A percentile compares a stretch with the other conserved stretches of the same genome.
phyloP scores from a whole-genome alignment of 2,329 filamentous ascomycete genomes.

The Fusarium nodosum region DNA sequence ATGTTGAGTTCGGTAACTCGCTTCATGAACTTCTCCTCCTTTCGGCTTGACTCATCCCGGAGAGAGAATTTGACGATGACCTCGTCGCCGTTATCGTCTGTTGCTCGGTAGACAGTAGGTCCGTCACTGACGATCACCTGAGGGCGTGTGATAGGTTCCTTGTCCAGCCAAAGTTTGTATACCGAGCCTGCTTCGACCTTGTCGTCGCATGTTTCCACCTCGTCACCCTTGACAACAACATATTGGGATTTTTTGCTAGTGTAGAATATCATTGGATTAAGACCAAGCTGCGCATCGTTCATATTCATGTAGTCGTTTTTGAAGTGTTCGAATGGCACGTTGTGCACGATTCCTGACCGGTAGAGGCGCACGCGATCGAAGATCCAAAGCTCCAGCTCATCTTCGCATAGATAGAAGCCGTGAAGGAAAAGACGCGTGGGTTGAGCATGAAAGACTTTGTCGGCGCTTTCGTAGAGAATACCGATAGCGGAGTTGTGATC shows the following conservation, averaged over 20 bases:
- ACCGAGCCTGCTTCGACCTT: background rate
- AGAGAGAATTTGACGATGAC: constrained; percentile 42
- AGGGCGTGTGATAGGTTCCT: constrained; percentile 22
- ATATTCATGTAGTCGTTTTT: constrained; percentile 6
- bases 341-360: background rate
- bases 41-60: constrained; percentile 6
- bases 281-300: background rate
- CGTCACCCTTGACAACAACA: background rate
- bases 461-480: background rate
- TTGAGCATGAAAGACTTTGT: constrained; percentile 1
- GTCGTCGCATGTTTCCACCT: background rate
- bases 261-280: constrained; percentile 6
- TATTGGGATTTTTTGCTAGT: background rate
- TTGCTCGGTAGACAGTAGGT: constrained; percentile 38
- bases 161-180: constrained; percentile 22
- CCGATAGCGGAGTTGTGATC: constrained; percentile 4
- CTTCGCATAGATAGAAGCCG: constrained; percentile 2
- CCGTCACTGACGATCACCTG: constrained; percentile 32
- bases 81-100: background rate
- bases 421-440: constrained; percentile 4
- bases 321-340: background rate
- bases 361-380: constrained; percentile 9
- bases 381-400: constrained; percentile 7
- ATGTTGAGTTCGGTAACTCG: constrained; percentile 30
- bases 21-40: constrained; percentile 36